phyloP scores from a whole-genome alignment of 2,329 filamentous ascomycete genomes.

The Zalaria sp. region DNA sequence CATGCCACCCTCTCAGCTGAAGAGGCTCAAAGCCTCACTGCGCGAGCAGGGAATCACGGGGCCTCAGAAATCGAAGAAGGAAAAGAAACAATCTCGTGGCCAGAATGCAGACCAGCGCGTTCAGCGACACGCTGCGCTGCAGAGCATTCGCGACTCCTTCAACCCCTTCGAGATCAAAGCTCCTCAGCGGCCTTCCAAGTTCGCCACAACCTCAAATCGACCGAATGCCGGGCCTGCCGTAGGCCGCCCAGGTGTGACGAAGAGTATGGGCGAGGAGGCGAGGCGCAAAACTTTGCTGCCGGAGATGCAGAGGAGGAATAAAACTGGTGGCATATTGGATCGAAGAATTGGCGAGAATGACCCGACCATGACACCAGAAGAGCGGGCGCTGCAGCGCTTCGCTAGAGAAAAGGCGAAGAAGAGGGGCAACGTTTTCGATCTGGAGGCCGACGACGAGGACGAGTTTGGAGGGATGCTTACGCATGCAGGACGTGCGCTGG shows the following conservation, averaged over 20 bases:
- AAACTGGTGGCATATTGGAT: conserved; percentile 84
- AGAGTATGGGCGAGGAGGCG: conserved; percentile 76
- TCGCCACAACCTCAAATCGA: conserved; percentile 62
- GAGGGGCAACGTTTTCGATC: conserved; percentile 75
- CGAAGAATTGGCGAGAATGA: conserved; percentile 93
- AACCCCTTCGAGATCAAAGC: conserved; percentile 95
- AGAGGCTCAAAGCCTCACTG: conserved; percentile 83
- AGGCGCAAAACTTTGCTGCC: conserved; percentile 71
- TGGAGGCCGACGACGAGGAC: conserved; percentile 66
- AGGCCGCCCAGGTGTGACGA: conserved; percentile 66
- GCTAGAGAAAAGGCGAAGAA: conserved; percentile 73
- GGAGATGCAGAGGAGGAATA: conserved; percentile 79
- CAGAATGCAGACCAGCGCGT: conserved; percentile 49
- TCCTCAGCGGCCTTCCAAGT: conserved; percentile 60
- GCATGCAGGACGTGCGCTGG: conserved; percentile 52
- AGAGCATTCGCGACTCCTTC: conserved; percentile 85
- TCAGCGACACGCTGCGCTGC: conserved; percentile 62
- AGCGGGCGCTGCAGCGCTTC: conserved; percentile 83
- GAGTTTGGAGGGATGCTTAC: conserved; percentile 46
- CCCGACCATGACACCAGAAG: conserved; percentile 82
- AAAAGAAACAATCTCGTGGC: conserved; percentile 58
- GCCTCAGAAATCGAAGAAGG: conserved; percentile 89
- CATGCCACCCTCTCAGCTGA: conserved; percentile 95
- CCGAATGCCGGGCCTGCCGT: conserved; percentile 36
- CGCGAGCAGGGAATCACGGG: conserved; percentile 80